Conservation (phyloP, 2,329 filamentous ascomycete species). For the Colletotrichum spaethianum region DNA sequence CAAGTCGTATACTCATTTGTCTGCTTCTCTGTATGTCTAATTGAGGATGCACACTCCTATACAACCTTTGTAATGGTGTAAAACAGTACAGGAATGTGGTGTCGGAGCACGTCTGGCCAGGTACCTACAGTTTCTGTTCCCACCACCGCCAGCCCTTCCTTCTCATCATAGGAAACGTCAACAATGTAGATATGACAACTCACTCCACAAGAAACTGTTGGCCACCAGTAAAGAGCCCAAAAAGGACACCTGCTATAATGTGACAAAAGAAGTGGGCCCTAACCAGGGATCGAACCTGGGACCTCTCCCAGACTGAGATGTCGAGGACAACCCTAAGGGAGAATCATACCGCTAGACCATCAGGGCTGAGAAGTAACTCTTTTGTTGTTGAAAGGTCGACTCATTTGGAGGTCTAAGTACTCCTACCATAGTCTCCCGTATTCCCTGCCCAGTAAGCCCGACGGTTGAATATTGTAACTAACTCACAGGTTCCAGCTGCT, state of each 20-base stretch:
- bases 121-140: neutral
- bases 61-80: neutral
- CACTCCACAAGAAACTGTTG: neutral
- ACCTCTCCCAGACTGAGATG: constrained; percentile 2
- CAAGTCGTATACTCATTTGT: neutral
- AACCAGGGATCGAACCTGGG: constrained; percentile 41
- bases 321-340: constrained; percentile 26
- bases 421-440: accelerated
- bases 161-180: too few species aligned
- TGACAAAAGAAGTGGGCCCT: constrained; percentile 17
- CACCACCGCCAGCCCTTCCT: neutral
- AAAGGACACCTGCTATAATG: neutral
- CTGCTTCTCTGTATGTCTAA: neutral
- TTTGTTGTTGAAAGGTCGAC: accelerated
- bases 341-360: constrained; percentile 41
- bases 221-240: too few species aligned
- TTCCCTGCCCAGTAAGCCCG: accelerated
- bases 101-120: too few species aligned
- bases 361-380: constrained; percentile 1
- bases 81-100: neutral
- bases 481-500: neutral
- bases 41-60: neutral
- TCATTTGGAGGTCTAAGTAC: accelerated
- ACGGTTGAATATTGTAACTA: too few species aligned
- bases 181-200: neutral